Evolutionary conservation across 208 protist genomes (phyloP).

Genomic region (Wallacemonas sp.): DNA sequence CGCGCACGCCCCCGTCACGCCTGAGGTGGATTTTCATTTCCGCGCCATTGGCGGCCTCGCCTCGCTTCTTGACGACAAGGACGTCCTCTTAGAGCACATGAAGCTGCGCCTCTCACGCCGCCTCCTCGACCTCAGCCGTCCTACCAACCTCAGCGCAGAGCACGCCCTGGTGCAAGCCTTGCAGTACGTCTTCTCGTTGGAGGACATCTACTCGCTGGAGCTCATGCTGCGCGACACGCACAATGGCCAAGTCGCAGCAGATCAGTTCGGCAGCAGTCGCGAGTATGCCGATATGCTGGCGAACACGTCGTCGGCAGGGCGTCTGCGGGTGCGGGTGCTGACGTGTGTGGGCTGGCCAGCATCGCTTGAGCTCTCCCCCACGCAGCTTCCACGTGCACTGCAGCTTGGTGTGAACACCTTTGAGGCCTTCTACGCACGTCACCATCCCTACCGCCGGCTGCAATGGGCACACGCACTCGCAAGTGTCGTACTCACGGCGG

Average conservation of each 20-base stretch:
- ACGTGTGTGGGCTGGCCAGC: constrained; percentile 39
- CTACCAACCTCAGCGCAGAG: constrained; percentile 44
- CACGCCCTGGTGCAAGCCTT: constrained; percentile 49
- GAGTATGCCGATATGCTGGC: constrained; percentile 22
- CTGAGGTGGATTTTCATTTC: constrained; percentile 18
- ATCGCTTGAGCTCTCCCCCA: constrained; percentile 7
- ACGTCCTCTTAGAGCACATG: constrained; percentile 63
- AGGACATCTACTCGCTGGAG: constrained; percentile 42
- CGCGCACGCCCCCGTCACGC: constrained; percentile 11
- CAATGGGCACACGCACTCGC: constrained; percentile 69
- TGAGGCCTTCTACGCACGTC: constrained; percentile 45
- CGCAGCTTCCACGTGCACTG: constrained; percentile 43
- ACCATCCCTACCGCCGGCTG: constrained; percentile 61
- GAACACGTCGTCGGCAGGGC: constrained; percentile 20
- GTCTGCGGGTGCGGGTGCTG: constrained; percentile 21
- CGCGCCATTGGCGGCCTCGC: constrained; percentile 37
- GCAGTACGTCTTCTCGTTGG: constrained; percentile 40
- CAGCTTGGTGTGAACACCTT: constrained; percentile 39
- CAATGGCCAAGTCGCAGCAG: constrained; percentile 21
- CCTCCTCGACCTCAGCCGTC: constrained; percentile 27
- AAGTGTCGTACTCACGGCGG: constrained; percentile 40
- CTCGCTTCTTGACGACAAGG: constrained; percentile 58
- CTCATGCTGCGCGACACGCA: constrained; percentile 74
- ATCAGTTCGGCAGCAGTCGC: constrained; percentile 29
- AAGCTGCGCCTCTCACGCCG: constrained; percentile 47